Evolutionary conservation across 2,329 filamentous ascomycete genomes (phyloP).

Genomic region (Penicillium aurantiogriseum): DNA sequence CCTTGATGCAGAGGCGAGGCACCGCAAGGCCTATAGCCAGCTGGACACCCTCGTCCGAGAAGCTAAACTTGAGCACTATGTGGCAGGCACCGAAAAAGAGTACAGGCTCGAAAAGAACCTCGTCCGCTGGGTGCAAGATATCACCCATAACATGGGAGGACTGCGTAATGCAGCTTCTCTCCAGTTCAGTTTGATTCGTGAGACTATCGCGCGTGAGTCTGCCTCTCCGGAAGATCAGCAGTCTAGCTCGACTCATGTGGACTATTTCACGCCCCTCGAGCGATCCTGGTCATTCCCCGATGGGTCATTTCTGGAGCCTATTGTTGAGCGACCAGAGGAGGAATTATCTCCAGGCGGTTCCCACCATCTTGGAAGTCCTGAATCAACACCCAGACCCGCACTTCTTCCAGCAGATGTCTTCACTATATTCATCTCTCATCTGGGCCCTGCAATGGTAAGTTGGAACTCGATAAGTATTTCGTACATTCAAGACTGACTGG

Average conservation of each 20-base stretch:
- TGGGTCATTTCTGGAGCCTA: conserved; percentile 55
- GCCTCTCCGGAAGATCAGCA: conserved; percentile 16
- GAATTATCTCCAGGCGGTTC: conserved; percentile 30
- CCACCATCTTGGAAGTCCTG: conserved; percentile 9
- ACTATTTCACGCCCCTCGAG: conserved; percentile 22
- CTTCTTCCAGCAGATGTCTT: conserved; percentile 75
- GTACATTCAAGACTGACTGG: conserved; percentile 5
- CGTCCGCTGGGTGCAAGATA: conserved; percentile 77
- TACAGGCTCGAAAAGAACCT: conserved; percentile 77
- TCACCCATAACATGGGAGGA: conserved; percentile 87
- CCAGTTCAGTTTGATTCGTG: conserved; percentile 79
- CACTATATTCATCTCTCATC: conserved; percentile 78
- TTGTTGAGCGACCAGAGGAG: conserved; percentile 63
- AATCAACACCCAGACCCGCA: conserved; percentile 13
- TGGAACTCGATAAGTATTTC: neutral
- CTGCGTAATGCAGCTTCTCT: conserved; percentile 84
- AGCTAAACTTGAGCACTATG: conserved; percentile 84
- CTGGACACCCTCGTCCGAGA: conserved; percentile 78
- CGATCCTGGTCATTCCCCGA: conserved; percentile 42
- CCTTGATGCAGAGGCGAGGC: conserved; percentile 59
- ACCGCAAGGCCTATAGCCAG: conserved; percentile 65
- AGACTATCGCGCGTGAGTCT: conserved; percentile 43
- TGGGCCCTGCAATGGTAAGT: conserved; percentile 80
- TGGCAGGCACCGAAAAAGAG: conserved; percentile 73
- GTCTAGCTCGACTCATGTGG: conserved; percentile 17